Evolutionary conservation across 2,329 filamentous ascomycete genomes (phyloP).

Genomic region (Alternaria brassicae): DNA sequence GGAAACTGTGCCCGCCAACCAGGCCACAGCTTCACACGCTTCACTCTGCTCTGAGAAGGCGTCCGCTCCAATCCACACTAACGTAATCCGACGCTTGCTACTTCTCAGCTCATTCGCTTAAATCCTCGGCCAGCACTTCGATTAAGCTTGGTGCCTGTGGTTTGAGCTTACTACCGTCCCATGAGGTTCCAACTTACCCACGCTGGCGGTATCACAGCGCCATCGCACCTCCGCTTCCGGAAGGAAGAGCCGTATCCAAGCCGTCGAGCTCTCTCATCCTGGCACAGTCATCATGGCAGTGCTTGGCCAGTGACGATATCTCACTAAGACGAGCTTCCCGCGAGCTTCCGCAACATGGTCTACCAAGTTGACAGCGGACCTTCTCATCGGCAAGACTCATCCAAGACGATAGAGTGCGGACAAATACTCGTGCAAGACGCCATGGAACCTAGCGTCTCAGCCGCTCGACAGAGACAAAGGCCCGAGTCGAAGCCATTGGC

Average conservation of each 20-base stretch:
- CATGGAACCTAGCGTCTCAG: constrained; percentile 36
- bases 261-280: background rate
- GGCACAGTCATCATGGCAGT: background rate
- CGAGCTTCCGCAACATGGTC: background rate
- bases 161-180: constrained; percentile 48
- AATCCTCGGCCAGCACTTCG: constrained; percentile 28
- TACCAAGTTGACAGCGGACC: constrained; percentile 7
- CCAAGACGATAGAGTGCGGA: constrained; percentile 28
- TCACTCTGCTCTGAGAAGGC: constrained; percentile 26
- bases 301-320: background rate
- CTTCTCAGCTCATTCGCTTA: constrained; percentile 33
- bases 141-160: constrained; percentile 41
- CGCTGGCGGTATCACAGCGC: constrained; percentile 32
- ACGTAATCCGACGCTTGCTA: constrained; percentile 35
- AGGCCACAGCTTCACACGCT: constrained; percentile 5
- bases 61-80: constrained; percentile 43
- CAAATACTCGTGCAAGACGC: constrained; percentile 24
- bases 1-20: constrained; percentile 19
- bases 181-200: constrained; percentile 37
- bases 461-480: constrained; percentile 43
- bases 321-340: background rate
- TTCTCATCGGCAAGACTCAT: constrained; percentile 24
- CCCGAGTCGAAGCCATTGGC: constrained; percentile 41
- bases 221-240: constrained; percentile 13
- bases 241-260: constrained; percentile 8